Percentiles rank a stretch among this genome's conserved stretches.
Evolutionary conservation across 805 yeast genomes (phyloP).

Genomic region (Candida rishiriensis): DNA sequence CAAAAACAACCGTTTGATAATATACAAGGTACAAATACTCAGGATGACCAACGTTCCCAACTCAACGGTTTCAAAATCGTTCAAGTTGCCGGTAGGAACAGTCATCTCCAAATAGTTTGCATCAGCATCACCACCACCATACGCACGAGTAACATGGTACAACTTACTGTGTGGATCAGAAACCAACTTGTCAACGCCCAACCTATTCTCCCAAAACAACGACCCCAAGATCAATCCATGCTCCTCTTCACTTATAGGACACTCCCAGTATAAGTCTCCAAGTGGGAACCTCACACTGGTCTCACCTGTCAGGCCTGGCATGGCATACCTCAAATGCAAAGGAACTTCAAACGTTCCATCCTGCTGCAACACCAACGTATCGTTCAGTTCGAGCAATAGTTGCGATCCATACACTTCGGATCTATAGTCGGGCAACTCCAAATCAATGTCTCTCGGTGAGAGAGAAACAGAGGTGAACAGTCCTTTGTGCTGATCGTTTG

Average conservation of each 20-base stretch:
- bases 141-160: conserved; percentile 10
- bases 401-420: conserved; percentile 23
- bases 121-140: background rate
- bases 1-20: background rate
- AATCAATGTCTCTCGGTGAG: conserved; percentile 21
- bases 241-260: conserved; percentile 13
- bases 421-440: conserved; percentile 29
- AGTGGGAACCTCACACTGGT: conserved; percentile 11
- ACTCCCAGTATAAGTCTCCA: conserved; percentile 26
- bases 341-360: conserved; percentile 25
- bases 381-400: conserved; percentile 15
- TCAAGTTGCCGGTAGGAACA: conserved; percentile 15
- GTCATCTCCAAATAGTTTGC: conserved; percentile 6
- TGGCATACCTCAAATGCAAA: conserved; percentile 28
- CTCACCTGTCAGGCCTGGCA: conserved; percentile 14
- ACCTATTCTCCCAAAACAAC: conserved; percentile 19
- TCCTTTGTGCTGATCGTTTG: background rate
- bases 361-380: conserved; percentile 4
- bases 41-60: conserved; percentile 9
- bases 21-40: conserved; percentile 6
- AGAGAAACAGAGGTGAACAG: conserved; percentile 6
- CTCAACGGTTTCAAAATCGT: conserved; percentile 12
- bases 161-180: conserved; percentile 4
- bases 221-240: conserved; percentile 11
- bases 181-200: conserved; percentile 14